A percentile compares a stretch with the other conserved stretches of the same genome.
phyloP scores from a whole-genome alignment of 73 alveolate genomes.

The Effrenium voratum region DNA sequence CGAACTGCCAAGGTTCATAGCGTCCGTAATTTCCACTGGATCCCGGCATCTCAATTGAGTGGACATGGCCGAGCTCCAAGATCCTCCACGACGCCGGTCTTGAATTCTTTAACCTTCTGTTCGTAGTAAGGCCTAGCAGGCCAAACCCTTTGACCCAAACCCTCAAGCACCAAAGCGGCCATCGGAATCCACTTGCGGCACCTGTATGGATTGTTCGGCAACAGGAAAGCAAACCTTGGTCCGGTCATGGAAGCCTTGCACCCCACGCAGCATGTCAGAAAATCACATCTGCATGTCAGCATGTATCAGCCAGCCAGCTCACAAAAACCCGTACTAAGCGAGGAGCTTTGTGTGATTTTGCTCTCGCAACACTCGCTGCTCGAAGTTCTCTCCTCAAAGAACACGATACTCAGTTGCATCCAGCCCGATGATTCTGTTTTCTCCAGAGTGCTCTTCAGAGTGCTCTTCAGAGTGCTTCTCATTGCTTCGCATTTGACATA shows the following conservation, averaged over 20 bases:
- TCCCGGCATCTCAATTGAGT: background rate
- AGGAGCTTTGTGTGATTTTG: constrained; percentile 63
- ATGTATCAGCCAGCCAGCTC: too few species aligned
- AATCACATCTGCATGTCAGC: background rate
- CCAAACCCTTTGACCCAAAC: too few species aligned
- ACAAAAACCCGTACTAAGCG: background rate
- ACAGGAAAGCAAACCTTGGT: constrained; percentile 62
- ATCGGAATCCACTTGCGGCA: background rate
- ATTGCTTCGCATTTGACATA: too few species aligned
- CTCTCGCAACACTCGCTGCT: constrained; percentile 88
- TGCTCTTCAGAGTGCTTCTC: too few species aligned
- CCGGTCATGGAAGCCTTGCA: background rate
- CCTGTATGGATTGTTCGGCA: constrained; percentile 88
- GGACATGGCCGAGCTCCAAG: background rate
- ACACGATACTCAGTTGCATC: too few species aligned
- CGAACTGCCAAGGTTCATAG: background rate
- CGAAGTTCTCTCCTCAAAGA: constrained; percentile 11
- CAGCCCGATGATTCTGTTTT: too few species aligned
- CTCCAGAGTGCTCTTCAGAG: too few species aligned
- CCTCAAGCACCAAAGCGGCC: background rate
- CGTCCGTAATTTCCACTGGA: background rate
- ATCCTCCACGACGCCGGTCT: constrained; percentile 50
- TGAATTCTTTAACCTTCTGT: constrained; percentile 66
- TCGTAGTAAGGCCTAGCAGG: constrained; percentile 64
- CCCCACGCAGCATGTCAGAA: background rate